Percentiles rank a stretch among this genome's conserved stretches.
These are phyloP conservation scores for Mytilinidion resinicola DNA, from an alignment of 495 filamentous ascomycete genomes.

Conservation along the genomic window DNA sequence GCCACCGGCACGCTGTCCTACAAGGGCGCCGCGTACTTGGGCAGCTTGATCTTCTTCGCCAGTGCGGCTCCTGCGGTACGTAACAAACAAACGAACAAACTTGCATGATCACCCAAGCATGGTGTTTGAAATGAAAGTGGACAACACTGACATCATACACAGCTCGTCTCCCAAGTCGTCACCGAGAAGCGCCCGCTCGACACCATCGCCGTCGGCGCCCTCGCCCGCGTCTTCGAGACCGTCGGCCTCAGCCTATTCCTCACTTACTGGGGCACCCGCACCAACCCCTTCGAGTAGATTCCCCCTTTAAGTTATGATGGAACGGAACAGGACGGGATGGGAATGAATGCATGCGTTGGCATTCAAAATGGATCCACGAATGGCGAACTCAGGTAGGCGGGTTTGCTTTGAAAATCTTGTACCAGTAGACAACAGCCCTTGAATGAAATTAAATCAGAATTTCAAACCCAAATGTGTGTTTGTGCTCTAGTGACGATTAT, in stretches of 20 bases:
- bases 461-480: no score
- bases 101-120: no score
- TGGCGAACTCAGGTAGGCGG: no score
- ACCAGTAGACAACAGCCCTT: no score
- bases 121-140: no score
- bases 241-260: constrained; percentile 86
- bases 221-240: constrained; percentile 84
- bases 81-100: constrained; percentile 26
- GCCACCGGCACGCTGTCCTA: constrained; percentile 89
- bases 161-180: constrained; percentile 82
- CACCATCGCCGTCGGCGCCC: constrained; percentile 74
- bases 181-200: constrained; percentile 88
- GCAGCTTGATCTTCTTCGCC: constrained; percentile 83
- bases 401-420: no score
- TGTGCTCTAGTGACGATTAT: no score
- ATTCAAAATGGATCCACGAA: no score
- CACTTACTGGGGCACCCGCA: constrained; percentile 95
- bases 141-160: background rate
- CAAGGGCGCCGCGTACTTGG: constrained; percentile 94
- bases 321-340: background rate
- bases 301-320: no score
- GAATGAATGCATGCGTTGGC: background rate
- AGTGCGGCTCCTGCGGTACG: constrained; percentile 81
- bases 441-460: no score
- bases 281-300: constrained; percentile 55